Evolutionary conservation across 1,284 basidiomycete species (phyloP), one percentile per base, ranked within the genome.

Genomic region (Sparassis latifolia): DNA sequence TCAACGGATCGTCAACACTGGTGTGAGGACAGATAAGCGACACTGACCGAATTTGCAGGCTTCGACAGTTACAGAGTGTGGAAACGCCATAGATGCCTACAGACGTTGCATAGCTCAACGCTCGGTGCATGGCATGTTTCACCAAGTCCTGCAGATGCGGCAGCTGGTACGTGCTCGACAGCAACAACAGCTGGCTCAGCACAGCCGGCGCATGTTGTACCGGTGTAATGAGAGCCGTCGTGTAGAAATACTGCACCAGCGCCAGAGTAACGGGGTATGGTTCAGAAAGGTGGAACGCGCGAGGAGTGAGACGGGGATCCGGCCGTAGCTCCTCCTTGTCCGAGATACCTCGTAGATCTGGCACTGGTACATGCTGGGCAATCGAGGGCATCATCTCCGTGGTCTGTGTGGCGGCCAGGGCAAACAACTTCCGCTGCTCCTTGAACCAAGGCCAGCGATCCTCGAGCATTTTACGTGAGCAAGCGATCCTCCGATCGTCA

Each of bases 371-470:
- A 54, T 84, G 75, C 69, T 80, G 79, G 2, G 77, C 63, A 7
- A 80, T 78, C 2, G 72, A 62, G 0, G 86, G 82, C 45, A 86
- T 67, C n/a, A 70, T 67, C 44, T 82, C 78, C 39, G 83, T 68
- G 2, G 78, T 73, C 31, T 69, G 71, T 45, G 70, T 69, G 1
- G 85, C 85, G 5, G 72, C 74, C 47, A 78, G 73, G 33, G 82
- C 58, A 59, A 88, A 81, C 49, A 73, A 68, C 48, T 70, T 65
- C 28, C 85, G 73, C 63, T 92, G 85, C 48, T 85, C 78, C 52
- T 80, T 82, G 75, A 97, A 95, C 95, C 95, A 97, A 0, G 87
- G 82, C 95, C 95, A 98, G 10, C 94, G 79, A 39, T 89, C 84
- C 64, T 91, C 86, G 27, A 98, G 72, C 20, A 92, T 69, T 62